These are phyloP conservation scores for Acephala macrosclerotiorum DNA, from an alignment of 2,329 filamentous ascomycete genomes.

Conservation along the genomic window DNA sequence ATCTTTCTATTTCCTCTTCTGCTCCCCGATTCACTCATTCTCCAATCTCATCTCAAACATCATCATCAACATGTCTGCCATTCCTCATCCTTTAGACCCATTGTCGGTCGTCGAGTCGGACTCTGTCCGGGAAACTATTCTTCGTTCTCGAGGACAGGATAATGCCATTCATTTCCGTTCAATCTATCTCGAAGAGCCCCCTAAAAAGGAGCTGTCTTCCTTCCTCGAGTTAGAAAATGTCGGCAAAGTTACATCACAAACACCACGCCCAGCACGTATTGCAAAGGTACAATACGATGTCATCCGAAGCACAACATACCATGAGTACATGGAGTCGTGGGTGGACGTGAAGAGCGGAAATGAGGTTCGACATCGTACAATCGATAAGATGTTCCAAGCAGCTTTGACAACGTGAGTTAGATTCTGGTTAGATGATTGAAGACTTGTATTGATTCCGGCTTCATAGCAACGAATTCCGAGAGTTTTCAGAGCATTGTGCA, in stretches of 20 bases:
- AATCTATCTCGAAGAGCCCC: conserved; percentile 61
- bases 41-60: neutral
- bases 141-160: conserved; percentile 38
- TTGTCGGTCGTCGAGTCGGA: conserved; percentile 54
- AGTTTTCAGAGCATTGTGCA: conserved; percentile 33
- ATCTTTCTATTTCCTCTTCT: neutral
- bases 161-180: conserved; percentile 64
- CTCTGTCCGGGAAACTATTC: conserved; percentile 58
- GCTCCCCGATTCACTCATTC: neutral
- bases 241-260: conserved; percentile 46
- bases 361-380: conserved; percentile 52
- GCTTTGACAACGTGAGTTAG: conserved; percentile 53
- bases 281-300: conserved; percentile 65
- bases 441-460: neutral
- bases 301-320: conserved; percentile 56
- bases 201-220: conserved; percentile 56
- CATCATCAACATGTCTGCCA: conserved; percentile 21
- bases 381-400: conserved; percentile 56
- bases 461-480: conserved; percentile 27
- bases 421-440: neutral
- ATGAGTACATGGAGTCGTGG: conserved; percentile 61
- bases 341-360: conserved; percentile 54
- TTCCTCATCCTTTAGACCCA: conserved; percentile 56
- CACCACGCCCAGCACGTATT: conserved; percentile 52
- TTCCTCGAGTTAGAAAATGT: conserved; percentile 57